Evolutionary conservation across 345 rosid genomes (phyloP), one percentile per base, ranked within the genome.

Genomic region (Luvunga scandens): DNA sequence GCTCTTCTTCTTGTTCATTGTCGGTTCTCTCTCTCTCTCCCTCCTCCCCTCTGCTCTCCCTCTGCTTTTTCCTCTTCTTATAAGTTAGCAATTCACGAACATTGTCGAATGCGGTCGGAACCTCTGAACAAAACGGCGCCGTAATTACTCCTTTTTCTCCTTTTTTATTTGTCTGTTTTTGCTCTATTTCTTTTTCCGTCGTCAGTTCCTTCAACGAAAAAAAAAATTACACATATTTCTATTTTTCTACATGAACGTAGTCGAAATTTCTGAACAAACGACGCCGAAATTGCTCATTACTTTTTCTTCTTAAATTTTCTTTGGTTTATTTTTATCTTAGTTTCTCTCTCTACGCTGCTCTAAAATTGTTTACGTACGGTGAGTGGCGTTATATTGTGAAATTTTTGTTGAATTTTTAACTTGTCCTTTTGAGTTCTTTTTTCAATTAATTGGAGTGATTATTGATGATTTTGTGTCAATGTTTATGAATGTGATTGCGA

Each of bases 1-100:
- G 27, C 30, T 73, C 75, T 31, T 39, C 73, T 39, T 36, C 79
- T 73, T 69, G 60, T 67, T 77, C 75, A 5, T 12, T 42, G 62
- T 77, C 69, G 33, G 80, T 70, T 67, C 63, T n/a, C 53, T 68
- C 69, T 68, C 6, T 33, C 34, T 33, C 34, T 33, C 39, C 8
- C 42, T 33, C 34, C 8, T 10, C 10, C 39, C 8, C 42, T 33
- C 34, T 38, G 10, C 10, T 38, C 10, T 61, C 10, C 28, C 19
- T 77, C 38, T 31, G 18, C 21, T 45, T 34, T 14, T 61, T 68
- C 10, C 16, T 9, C 69, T 73, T 36, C 33, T 2, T 53, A 18
- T 53, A 63, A 63, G 2, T 64, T 30, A 2, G 2, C 5, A 30
- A 34, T 6, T 34, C 22, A 14, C 14, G 25, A 59, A 1, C 30